Evolutionary conservation across 2,329 filamentous ascomycete genomes (phyloP).

Genomic region (Cryphonectria carpinicola): DNA sequence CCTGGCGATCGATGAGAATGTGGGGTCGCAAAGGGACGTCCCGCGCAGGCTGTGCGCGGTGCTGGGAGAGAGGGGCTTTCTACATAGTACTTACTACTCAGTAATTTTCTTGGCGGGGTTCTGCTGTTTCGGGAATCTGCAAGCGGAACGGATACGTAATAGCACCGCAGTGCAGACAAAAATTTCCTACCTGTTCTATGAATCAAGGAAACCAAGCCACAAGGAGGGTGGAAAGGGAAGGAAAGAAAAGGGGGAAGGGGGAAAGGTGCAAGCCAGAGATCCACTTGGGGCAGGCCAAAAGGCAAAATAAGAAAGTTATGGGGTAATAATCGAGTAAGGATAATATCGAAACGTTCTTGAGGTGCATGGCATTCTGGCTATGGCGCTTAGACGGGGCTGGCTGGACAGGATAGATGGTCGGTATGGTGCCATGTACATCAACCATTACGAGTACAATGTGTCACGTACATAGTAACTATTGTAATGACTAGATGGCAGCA

Average conservation of each 20-base stretch:
- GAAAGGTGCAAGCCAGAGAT: not conserved
- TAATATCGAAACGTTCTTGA: not conserved
- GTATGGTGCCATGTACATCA: not conserved
- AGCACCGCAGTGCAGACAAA: slow-evolving; percentile 12
- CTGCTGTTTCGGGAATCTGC: slow-evolving; percentile 25
- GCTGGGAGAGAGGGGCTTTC: not conserved
- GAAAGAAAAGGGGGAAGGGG: not conserved
- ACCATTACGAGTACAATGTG: not conserved
- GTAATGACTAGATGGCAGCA: not conserved
- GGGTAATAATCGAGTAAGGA: slow-evolving; percentile 24
- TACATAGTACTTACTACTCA: not conserved
- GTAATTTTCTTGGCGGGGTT: slow-evolving; percentile 6
- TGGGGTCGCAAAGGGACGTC: slow-evolving; percentile 24
- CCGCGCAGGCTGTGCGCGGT: slow-evolving; percentile 6
- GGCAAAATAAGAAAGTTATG: slow-evolving; percentile 13
- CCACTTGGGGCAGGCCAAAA: slow-evolving; percentile 14
- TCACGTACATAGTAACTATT: not conserved
- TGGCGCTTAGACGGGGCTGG: not conserved
- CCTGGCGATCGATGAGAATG: slow-evolving; percentile 23
- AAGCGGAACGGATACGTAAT: slow-evolving; percentile 28
- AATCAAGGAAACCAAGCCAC: not conserved
- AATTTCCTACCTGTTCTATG: not conserved
- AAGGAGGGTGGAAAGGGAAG: no score
- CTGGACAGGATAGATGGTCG: no score
- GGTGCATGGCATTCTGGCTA: not conserved